Evolutionary conservation across 108 stramenopile genomes (phyloP).

Genomic region (Parietichytrium sp.): DNA sequence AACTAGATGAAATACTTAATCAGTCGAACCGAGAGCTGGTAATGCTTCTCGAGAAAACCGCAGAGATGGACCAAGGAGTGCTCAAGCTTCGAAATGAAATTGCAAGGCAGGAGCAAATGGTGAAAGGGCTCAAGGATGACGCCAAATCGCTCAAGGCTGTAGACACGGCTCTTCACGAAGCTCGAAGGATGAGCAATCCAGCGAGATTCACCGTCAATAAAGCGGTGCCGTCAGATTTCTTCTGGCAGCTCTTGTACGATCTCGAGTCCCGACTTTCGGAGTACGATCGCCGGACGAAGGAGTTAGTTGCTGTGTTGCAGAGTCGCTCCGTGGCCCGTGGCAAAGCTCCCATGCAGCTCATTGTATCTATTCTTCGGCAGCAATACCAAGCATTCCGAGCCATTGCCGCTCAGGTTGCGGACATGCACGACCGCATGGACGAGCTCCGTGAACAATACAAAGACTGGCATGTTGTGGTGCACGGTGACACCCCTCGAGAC

Average conservation of each 20-base stretch:
- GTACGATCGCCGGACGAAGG: conserved; percentile 20
- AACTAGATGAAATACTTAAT: conserved; percentile 7
- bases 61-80: conserved; percentile 20
- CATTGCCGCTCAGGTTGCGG: conserved; percentile 3
- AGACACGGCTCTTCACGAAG: conserved; percentile 23
- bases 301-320: neutral
- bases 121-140: conserved; percentile 11
- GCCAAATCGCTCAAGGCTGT: conserved; percentile 18
- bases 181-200: conserved; percentile 14
- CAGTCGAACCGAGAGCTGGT: conserved; percentile 12
- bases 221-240: conserved; percentile 12
- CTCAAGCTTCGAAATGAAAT: neutral
- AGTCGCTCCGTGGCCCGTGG: neutral
- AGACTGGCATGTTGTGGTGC: conserved; percentile 15
- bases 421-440: conserved; percentile 29
- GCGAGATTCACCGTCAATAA: conserved; percentile 6
- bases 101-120: conserved; percentile 23
- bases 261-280: neutral
- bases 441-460: conserved; percentile 37
- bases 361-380: conserved; percentile 22
- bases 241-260: neutral
- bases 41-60: neutral
- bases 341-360: neutral
- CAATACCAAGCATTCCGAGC: conserved; percentile 27
- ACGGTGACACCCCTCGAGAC: conserved; percentile 10